phyloP scores from a whole-genome alignment of 2,329 filamentous ascomycete genomes.

The Verticillium dahliae region DNA sequence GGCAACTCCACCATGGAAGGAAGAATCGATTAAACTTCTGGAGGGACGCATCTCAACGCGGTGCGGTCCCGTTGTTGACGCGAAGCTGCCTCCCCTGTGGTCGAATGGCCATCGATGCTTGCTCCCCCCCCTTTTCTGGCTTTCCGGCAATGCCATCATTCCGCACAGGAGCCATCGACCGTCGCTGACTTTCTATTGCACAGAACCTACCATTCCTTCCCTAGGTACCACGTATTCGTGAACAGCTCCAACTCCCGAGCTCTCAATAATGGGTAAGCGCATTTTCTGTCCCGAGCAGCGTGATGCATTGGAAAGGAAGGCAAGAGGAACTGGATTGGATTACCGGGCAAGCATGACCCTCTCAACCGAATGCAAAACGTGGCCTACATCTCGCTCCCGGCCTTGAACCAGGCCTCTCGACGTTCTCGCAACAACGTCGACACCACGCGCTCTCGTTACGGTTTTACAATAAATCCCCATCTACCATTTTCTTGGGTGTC shows the following conservation, averaged over 20 bases:
- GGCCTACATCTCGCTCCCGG: not conserved
- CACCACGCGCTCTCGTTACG: conserved; percentile 10
- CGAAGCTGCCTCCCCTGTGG: not conserved
- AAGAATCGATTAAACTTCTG: not conserved
- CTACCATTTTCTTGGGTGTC: conserved; percentile 39
- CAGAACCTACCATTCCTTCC: conserved; percentile 20
- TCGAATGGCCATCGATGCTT: not conserved
- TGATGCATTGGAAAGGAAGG: conserved; percentile 13
- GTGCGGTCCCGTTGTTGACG: not conserved
- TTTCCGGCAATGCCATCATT: not conserved
- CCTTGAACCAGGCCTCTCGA: not conserved
- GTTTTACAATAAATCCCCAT: conserved; percentile 15
- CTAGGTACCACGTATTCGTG: conserved; percentile 11
- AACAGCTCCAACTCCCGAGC: conserved; percentile 19
- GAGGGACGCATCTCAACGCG: not conserved
- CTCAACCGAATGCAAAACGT: not conserved
- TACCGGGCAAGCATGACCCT: not conserved
- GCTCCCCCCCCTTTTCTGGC: not conserved
- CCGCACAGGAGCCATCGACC: not conserved
- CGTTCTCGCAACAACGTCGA: conserved; percentile 16
- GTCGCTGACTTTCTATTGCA: conserved; percentile 17
- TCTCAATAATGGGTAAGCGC: conserved; percentile 41
- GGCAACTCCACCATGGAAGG: too few relatives aligned
- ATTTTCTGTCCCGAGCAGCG: conserved; percentile 15
- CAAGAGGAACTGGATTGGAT: conserved; percentile 3